Evolutionary conservation across 1,284 basidiomycete species (phyloP).

Genomic region (Cystobasidium sp.): DNA sequence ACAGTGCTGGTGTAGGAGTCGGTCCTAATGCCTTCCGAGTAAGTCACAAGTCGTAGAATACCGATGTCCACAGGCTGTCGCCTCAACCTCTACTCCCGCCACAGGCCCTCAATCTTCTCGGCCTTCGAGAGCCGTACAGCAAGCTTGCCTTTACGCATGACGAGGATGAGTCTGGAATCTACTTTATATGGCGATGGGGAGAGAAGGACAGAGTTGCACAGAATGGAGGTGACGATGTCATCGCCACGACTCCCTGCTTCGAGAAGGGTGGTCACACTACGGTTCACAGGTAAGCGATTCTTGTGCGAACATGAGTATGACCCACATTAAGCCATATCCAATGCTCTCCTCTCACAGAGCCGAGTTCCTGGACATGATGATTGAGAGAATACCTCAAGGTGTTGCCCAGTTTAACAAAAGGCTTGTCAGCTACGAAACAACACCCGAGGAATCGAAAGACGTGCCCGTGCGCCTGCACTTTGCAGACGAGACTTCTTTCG

Average conservation of each 20-base stretch:
- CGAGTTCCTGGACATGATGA: constrained; percentile 39
- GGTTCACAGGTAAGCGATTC: constrained; percentile 21
- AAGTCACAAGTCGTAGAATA: neutral
- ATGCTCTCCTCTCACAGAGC: no score
- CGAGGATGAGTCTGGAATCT: constrained; percentile 35
- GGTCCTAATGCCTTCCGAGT: constrained; percentile 40
- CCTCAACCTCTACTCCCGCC: neutral
- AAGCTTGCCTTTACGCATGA: constrained; percentile 40
- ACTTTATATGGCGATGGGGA: constrained; percentile 42
- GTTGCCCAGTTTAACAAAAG: constrained; percentile 32
- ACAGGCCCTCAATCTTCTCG: constrained; percentile 31
- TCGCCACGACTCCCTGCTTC: constrained; percentile 32
- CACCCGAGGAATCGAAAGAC: neutral
- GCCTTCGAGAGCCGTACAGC: constrained; percentile 20
- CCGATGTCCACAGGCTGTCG: no score
- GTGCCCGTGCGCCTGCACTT: constrained; percentile 27
- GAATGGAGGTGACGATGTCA: constrained; percentile 34
- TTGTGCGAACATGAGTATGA: no score
- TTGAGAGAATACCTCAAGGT: constrained; percentile 19
- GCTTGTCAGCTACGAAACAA: constrained; percentile 19
- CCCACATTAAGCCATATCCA: no score
- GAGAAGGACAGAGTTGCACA: constrained; percentile 29
- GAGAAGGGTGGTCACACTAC: constrained; percentile 43
- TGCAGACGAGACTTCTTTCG: constrained; percentile 17
- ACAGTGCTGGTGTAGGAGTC: constrained; percentile 36